These are phyloP conservation scores for Trametes coccinea DNA, from an alignment of 768 basidiomycete species.

Conservation along the genomic window DNA sequence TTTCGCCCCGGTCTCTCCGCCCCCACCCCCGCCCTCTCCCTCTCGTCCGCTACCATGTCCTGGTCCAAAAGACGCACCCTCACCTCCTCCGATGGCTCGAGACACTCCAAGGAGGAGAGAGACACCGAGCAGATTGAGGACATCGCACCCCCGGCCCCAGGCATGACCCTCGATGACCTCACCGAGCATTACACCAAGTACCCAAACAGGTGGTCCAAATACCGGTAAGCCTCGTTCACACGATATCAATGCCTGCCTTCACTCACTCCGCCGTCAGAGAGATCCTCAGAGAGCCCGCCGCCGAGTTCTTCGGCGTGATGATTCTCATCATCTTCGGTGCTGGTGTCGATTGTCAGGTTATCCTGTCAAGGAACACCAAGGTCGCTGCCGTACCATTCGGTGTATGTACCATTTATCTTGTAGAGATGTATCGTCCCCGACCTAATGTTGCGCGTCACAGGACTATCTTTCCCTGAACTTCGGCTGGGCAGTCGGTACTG, in stretches of 20 bases:
- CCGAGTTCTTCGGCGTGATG: slow-evolving; percentile 63
- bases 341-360: slow-evolving; percentile 58
- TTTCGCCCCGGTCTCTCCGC: slow-evolving; percentile 5
- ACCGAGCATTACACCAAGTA: slow-evolving; percentile 37
- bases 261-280: neutral
- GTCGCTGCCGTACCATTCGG: slow-evolving; percentile 55
- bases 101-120: slow-evolving; percentile 10
- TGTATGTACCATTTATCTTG: slow-evolving; percentile 35
- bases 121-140: slow-evolving; percentile 16
- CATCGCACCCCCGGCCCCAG: neutral
- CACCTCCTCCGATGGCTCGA: slow-evolving; percentile 17
- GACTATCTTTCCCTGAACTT: slow-evolving; percentile 50
- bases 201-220: slow-evolving; percentile 57
- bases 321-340: slow-evolving; percentile 60
- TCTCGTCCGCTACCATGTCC: slow-evolving; percentile 13
- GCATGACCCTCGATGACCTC: slow-evolving; percentile 1
- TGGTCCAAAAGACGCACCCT: slow-evolving; percentile 8
- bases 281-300: slow-evolving; percentile 57
- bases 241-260: neutral
- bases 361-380: slow-evolving; percentile 45
- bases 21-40: neutral
- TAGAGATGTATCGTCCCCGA: slow-evolving; percentile 10
- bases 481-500: slow-evolving; percentile 60
- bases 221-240: slow-evolving; percentile 42
- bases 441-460: slow-evolving; percentile 30